A percentile compares a stretch with the other conserved stretches of the same genome.
Evolutionary conservation across 768 basidiomycete genomes (phyloP).

Genomic region (Agrocybe praecox): DNA sequence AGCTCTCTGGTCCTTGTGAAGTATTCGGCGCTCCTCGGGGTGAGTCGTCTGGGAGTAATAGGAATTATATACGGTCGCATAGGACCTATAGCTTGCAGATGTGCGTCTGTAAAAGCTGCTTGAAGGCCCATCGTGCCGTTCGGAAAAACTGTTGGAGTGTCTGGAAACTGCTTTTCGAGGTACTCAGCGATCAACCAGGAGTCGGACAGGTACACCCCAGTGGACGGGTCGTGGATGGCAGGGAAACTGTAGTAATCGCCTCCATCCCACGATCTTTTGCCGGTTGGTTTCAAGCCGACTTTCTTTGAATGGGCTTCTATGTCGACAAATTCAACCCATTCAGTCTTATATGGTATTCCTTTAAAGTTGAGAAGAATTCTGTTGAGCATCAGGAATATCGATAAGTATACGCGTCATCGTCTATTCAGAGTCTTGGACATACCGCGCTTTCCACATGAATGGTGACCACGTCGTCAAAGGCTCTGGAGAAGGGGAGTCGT

Average conservation of each 20-base stretch:
- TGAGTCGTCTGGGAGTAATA: not conserved
- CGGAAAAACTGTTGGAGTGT: conserved; percentile 39
- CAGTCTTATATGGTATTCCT: not conserved
- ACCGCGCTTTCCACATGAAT: too few relatives aligned
- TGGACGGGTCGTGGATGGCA: not conserved
- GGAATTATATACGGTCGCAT: too few relatives aligned
- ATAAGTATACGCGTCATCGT: not conserved
- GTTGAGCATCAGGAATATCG: not conserved
- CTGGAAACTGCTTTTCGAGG: conserved; percentile 50
- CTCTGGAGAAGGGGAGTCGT: too few relatives aligned
- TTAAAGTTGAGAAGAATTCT: not conserved
- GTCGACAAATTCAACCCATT: not conserved
- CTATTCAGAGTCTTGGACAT: too few relatives aligned
- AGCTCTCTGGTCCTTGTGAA: not conserved
- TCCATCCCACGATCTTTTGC: not conserved
- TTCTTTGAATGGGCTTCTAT: not conserved
- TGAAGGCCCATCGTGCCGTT: conserved; percentile 6
- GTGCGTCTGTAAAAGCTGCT: conserved; percentile 8
- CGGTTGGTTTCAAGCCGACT: not conserved
- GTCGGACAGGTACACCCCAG: not conserved
- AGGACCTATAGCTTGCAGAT: not conserved
- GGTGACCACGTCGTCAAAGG: too few relatives aligned
- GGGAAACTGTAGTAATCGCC: not conserved
- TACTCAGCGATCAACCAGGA: conserved; percentile 41
- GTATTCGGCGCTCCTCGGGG: not conserved